phyloP scores from a whole-genome alignment of 306 rosid species.

The Castanospermum australe region DNA sequence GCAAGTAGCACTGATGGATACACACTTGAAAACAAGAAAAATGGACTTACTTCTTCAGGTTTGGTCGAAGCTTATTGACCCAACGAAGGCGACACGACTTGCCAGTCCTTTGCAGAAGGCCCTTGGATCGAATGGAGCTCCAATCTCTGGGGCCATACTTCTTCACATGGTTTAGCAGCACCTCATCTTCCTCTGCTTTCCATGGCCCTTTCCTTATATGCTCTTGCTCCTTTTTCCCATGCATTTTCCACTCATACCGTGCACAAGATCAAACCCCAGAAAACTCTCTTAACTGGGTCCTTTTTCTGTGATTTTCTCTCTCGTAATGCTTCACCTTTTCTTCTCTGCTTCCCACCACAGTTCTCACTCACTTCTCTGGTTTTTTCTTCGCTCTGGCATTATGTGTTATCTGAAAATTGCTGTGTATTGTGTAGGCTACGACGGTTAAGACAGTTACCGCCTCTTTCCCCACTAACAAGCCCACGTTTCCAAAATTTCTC shows the following conservation, averaged over 20 bases:
- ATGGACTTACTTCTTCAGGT: slow-evolving; percentile 68
- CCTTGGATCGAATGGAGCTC: slow-evolving; percentile 99
- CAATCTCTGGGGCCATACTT: slow-evolving; percentile 85
- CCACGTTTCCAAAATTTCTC: slow-evolving; percentile 20
- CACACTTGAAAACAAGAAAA: not conserved
- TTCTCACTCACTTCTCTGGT: not conserved
- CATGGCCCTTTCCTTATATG: slow-evolving; percentile 76
- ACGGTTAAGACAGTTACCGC: slow-evolving; percentile 32
- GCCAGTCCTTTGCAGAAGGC: slow-evolving; percentile 84
- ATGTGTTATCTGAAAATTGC: too few relatives aligned
- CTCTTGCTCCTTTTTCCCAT: slow-evolving; percentile 50
- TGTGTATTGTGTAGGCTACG: not conserved
- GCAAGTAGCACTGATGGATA: not conserved
- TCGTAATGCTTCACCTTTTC: not conserved
- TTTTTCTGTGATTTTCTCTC: not conserved
- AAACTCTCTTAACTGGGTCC: too few relatives aligned
- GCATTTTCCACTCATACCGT: slow-evolving; percentile 37
- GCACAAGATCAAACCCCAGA: not conserved
- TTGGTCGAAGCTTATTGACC: slow-evolving; percentile 93
- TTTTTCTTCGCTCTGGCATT: not conserved
- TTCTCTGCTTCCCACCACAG: too few relatives aligned
- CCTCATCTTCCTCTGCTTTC: slow-evolving; percentile 81
- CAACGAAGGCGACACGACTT: slow-evolving; percentile 97
- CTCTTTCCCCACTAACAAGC: not conserved
- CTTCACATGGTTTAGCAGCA: slow-evolving; percentile 63